Conservation (phyloP, 1,139 yeast species). For the Saccharomycopsis hybrid region DNA sequence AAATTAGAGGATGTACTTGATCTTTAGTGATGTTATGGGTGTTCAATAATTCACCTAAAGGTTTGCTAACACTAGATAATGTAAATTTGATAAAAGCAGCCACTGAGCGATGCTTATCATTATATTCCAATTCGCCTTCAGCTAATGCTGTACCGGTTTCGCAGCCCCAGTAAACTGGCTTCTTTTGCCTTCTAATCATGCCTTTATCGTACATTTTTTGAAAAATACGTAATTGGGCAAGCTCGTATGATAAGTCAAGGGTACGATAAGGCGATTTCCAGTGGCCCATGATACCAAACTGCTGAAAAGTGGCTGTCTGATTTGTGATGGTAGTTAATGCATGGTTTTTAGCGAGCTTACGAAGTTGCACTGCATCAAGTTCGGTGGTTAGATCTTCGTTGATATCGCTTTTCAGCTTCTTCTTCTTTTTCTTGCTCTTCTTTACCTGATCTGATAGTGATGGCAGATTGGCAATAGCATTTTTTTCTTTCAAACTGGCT, state of each 20-base stretch:
- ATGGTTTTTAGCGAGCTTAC: slow-evolving; percentile 59
- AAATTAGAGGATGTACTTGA: slow-evolving; percentile 43
- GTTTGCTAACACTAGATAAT: no score
- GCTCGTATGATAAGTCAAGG: slow-evolving; percentile 61
- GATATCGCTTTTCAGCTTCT: slow-evolving; percentile 28
- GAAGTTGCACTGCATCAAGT: slow-evolving; percentile 40
- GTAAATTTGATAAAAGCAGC: slow-evolving; percentile 64
- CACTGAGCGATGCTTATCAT: slow-evolving; percentile 60
- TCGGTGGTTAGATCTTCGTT: slow-evolving; percentile 29
- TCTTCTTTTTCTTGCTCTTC: slow-evolving; percentile 28
- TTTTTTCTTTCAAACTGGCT: slow-evolving; percentile 30
- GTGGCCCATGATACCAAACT: slow-evolving; percentile 78
- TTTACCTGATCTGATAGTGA: slow-evolving; percentile 25
- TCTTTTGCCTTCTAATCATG: slow-evolving; percentile 71
- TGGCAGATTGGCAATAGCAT: slow-evolving; percentile 23
- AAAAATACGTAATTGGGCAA: slow-evolving; percentile 68
- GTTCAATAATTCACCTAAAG: no score
- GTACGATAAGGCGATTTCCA: slow-evolving; percentile 72
- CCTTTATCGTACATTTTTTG: slow-evolving; percentile 58
- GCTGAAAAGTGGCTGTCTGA: slow-evolving; percentile 59
- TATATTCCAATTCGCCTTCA: slow-evolving; percentile 91
- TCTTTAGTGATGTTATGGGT: background rate
- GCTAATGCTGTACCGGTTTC: slow-evolving; percentile 93
- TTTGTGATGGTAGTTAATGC: slow-evolving; percentile 58
- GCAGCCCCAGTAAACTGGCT: slow-evolving; percentile 97